Evolutionary conservation across 2,329 filamentous ascomycete species (phyloP).

Genomic region (Aspergillus transmontanensis): DNA sequence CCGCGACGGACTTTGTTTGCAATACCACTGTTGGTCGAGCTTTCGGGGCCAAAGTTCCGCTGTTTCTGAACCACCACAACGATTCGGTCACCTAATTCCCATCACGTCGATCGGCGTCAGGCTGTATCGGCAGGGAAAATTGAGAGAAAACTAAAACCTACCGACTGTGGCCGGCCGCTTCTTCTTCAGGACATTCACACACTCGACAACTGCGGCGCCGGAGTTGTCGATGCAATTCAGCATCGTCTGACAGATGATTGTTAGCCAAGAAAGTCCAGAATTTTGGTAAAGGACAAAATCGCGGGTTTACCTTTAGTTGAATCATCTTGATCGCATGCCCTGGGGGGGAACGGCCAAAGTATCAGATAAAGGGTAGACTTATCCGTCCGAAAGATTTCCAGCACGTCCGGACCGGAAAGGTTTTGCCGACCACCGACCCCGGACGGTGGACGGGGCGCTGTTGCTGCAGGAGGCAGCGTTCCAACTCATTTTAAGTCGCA

Average conservation of each 20-base stretch:
- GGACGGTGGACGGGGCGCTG: constrained; percentile 10
- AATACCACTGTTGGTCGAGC: constrained; percentile 70
- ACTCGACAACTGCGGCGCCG: constrained; percentile 95
- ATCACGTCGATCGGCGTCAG: constrained; percentile 10
- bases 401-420: constrained; percentile 19
- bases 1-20: constrained; percentile 95
- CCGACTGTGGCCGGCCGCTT: constrained; percentile 84
- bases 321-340: constrained; percentile 70
- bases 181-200: constrained; percentile 87
- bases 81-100: constrained; percentile 78
- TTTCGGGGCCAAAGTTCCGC: constrained; percentile 72
- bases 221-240: constrained; percentile 99
- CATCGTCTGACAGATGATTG: constrained; percentile 68
- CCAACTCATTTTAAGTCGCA: constrained; percentile 7
- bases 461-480: background rate
- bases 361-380: constrained; percentile 3
- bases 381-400: constrained; percentile 23
- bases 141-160: constrained; percentile 47
- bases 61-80: constrained; percentile 98
- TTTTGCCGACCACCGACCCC: constrained; percentile 32
- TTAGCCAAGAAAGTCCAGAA: constrained; percentile 15
- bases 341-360: constrained; percentile 13
- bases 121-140: background rate
- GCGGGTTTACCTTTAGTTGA: constrained; percentile 70
- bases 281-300: background rate